Conservation (phyloP, 2,329 filamentous ascomycete genomes). For the Hypoxylon sp. region DNA sequence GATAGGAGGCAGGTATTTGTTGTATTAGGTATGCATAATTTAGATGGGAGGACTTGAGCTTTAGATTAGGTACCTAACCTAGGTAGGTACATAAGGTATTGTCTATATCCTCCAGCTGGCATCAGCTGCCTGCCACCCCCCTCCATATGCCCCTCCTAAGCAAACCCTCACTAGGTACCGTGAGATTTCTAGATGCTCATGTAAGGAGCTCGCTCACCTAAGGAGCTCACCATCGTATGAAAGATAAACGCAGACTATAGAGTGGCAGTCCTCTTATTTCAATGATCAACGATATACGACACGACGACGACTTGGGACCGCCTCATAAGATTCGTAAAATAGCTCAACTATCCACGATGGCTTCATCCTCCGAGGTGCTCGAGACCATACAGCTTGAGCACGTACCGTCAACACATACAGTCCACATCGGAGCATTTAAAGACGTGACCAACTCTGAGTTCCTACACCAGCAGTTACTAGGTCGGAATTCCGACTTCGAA, state of each 20-base stretch:
- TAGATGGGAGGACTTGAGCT: no score
- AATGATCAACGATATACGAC: neutral
- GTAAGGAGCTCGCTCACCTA: neutral
- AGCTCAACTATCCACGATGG: conserved; percentile 15
- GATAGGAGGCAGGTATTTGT: no score
- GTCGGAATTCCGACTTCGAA: conserved; percentile 85
- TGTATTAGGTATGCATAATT: no score
- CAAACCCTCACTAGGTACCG: neutral
- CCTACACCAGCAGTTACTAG: conserved; percentile 85
- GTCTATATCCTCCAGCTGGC: conserved; percentile 26
- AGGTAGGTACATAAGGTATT: no score
- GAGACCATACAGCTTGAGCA: conserved; percentile 81
- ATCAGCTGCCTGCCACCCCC: conserved; percentile 38
- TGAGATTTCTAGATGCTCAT: no score
- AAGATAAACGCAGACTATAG: neutral
- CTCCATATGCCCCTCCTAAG: conserved; percentile 22
- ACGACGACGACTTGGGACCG: neutral
- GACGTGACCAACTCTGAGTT: conserved; percentile 81
- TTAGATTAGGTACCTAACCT: no score
- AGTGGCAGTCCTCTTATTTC: neutral
- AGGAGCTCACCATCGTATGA: conserved; percentile 2
- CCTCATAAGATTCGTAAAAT: conserved; percentile 2
- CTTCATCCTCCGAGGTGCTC: conserved; percentile 51
- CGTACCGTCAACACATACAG: conserved; percentile 72
- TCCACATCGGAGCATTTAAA: conserved; percentile 81